Conservation (phyloP, 345 rosid genomes). For the Isatis tinctoria region DNA sequence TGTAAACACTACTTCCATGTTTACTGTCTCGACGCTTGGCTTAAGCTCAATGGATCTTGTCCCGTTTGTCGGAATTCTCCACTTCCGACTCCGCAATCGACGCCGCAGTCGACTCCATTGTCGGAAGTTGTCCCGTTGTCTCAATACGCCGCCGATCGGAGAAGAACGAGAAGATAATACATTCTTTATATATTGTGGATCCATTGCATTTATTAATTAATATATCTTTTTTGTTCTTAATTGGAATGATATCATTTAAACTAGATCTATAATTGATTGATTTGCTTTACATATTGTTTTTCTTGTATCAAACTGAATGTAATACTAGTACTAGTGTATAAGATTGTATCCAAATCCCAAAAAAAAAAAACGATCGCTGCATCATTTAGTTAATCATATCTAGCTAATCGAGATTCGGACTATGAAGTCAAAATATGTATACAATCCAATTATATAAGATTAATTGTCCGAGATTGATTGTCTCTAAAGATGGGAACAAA, state of each 20-base stretch:
- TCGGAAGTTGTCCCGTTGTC: slow-evolving; percentile 94
- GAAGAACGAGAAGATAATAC: slow-evolving; percentile 50
- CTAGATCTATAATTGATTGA: slow-evolving; percentile 4
- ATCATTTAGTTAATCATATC: neutral
- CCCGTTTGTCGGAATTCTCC: slow-evolving; percentile 99
- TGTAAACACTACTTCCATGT: slow-evolving; percentile 85
- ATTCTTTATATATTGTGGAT: neutral
- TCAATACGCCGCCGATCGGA: slow-evolving; percentile 82
- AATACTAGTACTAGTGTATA: neutral
- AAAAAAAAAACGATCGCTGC: neutral
- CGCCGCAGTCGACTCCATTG: slow-evolving; percentile 91
- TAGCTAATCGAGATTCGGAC: neutral
- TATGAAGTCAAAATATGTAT: slow-evolving; percentile 14
- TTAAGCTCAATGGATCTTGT: slow-evolving; percentile 93
- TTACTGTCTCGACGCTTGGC: slow-evolving; percentile 85
- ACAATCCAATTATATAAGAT: neutral
- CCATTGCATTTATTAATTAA: neutral
- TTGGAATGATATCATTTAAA: neutral
- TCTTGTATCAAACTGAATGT: neutral
- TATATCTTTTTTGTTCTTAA: neutral
- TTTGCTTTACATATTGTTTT: slow-evolving; percentile 8
- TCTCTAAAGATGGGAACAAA: slow-evolving; percentile 19
- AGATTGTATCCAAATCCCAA: neutral
- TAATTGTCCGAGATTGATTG: slow-evolving; percentile 9
- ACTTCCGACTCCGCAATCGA: slow-evolving; percentile 50